phyloP scores from a whole-genome alignment of 1,284 basidiomycete species.

The Caloboletus firmus region DNA sequence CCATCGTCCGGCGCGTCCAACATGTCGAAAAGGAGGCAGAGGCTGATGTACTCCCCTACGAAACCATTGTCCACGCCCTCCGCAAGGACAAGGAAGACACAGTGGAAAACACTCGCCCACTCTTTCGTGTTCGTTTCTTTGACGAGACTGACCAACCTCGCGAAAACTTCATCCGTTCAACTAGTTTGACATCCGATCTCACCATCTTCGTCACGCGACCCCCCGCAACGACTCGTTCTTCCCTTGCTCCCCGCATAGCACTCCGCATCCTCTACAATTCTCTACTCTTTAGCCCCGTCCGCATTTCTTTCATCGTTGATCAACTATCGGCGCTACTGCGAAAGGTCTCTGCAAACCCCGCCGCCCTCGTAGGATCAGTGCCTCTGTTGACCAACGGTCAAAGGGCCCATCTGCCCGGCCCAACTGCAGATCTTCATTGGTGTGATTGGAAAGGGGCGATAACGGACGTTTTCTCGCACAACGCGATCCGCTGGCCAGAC shows the following conservation, averaged over 20 bases:
- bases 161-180: constrained; percentile 76
- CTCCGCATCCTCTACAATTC: constrained; percentile 94
- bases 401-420: constrained; percentile 75
- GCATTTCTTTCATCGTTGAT: constrained; percentile 81
- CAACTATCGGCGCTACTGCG: constrained; percentile 84
- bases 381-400: constrained; percentile 80
- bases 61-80: constrained; percentile 74
- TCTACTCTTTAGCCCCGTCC: constrained; percentile 81
- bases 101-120: constrained; percentile 53
- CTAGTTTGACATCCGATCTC: constrained; percentile 86
- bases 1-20: constrained; percentile 85
- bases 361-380: constrained; percentile 69
- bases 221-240: constrained; percentile 65
- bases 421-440: constrained; percentile 91
- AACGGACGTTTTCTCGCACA: constrained; percentile 87
- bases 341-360: constrained; percentile 66
- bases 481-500: constrained; percentile 77
- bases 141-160: constrained; percentile 82
- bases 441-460: constrained; percentile 97
- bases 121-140: constrained; percentile 96
- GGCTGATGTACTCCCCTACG: constrained; percentile 81
- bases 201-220: constrained; percentile 79
- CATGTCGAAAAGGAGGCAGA: constrained; percentile 86
- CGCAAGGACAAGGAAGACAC: constrained; percentile 63
- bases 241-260: constrained; percentile 77